Evolutionary conservation across 2,329 filamentous ascomycete genomes (phyloP).

Genomic region (Sclerotiophoma versabilis): DNA sequence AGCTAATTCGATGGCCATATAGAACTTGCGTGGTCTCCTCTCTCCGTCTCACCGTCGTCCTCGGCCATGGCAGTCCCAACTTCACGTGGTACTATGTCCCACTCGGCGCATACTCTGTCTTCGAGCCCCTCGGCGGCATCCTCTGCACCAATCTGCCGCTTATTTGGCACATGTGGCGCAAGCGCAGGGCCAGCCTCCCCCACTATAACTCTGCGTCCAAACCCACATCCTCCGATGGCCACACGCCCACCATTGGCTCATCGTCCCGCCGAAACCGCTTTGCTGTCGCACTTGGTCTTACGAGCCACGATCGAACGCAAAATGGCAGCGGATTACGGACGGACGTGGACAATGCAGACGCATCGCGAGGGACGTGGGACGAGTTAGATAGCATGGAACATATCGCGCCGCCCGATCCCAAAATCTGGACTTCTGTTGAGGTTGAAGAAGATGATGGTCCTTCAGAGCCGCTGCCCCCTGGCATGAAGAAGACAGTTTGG

Average conservation of each 20-base stretch:
- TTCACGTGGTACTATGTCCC: conserved; percentile 47
- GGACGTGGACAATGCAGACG: conserved; percentile 9
- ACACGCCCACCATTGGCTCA: conserved; percentile 32
- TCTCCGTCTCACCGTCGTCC: conserved; percentile 40
- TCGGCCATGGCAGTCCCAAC: conserved; percentile 39
- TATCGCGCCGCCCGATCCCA: conserved; percentile 25
- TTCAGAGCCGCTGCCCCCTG: conserved; percentile 21
- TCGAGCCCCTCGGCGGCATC: conserved; percentile 45
- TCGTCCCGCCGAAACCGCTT: conserved; percentile 30
- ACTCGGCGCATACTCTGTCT: conserved; percentile 44
- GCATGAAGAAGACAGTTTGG: conserved; percentile 42
- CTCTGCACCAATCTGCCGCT: conserved; percentile 46
- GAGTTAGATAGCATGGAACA: conserved; percentile 29
- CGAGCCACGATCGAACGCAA: conserved; percentile 28
- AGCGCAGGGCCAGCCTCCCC: conserved; percentile 24
- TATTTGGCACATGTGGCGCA: conserved; percentile 46
- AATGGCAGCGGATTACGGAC: conserved; percentile 35
- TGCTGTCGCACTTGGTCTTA: conserved; percentile 33
- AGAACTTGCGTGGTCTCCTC: conserved; percentile 45
- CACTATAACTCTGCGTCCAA: conserved; percentile 23
- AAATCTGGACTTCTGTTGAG: conserved; percentile 26
- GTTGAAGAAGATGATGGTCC: conserved; percentile 13
- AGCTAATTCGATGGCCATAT: background rate
- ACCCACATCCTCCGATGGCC: conserved; percentile 20
- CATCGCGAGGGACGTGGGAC: conserved; percentile 26